phyloP scores from a whole-genome alignment of 2,329 filamentous ascomycete species.

The Aspergillus melleus region DNA sequence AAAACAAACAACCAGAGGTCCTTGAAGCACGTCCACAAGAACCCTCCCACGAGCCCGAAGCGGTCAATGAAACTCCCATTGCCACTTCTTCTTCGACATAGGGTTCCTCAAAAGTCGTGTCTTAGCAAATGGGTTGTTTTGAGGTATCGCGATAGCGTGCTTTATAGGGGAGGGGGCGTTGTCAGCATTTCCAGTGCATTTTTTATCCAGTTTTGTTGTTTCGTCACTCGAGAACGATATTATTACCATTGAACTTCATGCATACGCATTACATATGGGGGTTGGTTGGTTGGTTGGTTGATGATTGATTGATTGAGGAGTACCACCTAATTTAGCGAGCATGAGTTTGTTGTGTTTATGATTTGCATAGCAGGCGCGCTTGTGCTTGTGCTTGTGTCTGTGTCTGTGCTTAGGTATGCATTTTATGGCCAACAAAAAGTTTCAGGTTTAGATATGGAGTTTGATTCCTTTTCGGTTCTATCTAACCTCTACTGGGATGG shows the following conservation, averaged over 20 bases:
- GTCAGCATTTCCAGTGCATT: background rate
- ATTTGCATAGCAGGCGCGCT: background rate
- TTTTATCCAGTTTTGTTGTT: background rate
- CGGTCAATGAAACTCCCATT: background rate
- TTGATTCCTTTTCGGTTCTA: background rate
- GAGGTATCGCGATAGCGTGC: too few species aligned
- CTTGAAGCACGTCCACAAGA: background rate
- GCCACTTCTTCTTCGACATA: background rate
- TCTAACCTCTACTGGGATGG: too few species aligned
- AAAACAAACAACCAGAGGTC: background rate
- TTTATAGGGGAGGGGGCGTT: too few species aligned
- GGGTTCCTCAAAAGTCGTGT: background rate
- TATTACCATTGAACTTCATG: background rate
- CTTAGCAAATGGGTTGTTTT: background rate
- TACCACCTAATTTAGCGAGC: background rate
- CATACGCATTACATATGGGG: background rate
- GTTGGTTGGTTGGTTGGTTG: background rate
- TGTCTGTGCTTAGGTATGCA: background rate
- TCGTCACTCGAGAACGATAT: background rate
- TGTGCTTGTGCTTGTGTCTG: background rate
- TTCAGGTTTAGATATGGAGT: background rate
- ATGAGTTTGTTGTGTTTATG: background rate
- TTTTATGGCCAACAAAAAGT: background rate
- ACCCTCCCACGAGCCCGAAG: background rate
- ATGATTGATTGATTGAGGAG: background rate